Evolutionary conservation across 129 eudicot species (phyloP).

Genomic region (Mikania micrantha): DNA sequence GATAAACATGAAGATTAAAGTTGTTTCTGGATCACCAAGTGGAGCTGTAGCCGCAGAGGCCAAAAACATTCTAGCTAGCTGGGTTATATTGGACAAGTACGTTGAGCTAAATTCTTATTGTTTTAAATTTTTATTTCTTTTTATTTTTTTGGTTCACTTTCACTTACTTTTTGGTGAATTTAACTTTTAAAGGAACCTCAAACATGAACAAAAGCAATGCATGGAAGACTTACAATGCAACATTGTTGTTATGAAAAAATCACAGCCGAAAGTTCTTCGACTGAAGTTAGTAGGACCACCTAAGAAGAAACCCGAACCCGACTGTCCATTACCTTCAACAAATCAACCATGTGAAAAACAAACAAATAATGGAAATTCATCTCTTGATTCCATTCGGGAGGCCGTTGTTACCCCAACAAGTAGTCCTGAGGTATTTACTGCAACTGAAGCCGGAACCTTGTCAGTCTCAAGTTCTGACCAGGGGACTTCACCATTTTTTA

Average conservation of each 20-base stretch:
- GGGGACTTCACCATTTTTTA: constrained; percentile 80
- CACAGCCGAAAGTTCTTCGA: constrained; percentile 89
- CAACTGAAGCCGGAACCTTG: constrained; percentile 91
- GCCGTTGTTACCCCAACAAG: constrained; percentile 84
- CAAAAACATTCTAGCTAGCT: constrained; percentile 67
- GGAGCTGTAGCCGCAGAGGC: constrained; percentile 95
- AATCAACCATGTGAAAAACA: constrained; percentile 39
- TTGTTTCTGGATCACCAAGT: constrained; percentile 70
- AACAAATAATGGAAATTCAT: constrained; percentile 31
- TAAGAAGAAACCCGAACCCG: constrained; percentile 38
- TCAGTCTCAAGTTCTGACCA: constrained; percentile 98
- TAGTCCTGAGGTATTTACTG: constrained; percentile 88
- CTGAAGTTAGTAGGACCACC: constrained; percentile 75
- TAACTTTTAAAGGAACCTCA: constrained; percentile 58
- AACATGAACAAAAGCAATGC: constrained; percentile 74
- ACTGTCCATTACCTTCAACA: constrained; percentile 21
- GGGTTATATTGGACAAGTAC: constrained; percentile 98
- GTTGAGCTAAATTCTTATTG: too few species aligned
- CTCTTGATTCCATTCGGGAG: constrained; percentile 44
- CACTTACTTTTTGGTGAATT: background rate
- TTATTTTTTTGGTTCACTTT: background rate
- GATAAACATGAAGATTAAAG: constrained; percentile 90
- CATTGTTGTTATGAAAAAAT: constrained; percentile 82
- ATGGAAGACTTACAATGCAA: constrained; percentile 98
- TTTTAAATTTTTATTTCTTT: background rate